Conservation (phyloP, 441 rosid genomes). For the Adansonia gregorii region DNA sequence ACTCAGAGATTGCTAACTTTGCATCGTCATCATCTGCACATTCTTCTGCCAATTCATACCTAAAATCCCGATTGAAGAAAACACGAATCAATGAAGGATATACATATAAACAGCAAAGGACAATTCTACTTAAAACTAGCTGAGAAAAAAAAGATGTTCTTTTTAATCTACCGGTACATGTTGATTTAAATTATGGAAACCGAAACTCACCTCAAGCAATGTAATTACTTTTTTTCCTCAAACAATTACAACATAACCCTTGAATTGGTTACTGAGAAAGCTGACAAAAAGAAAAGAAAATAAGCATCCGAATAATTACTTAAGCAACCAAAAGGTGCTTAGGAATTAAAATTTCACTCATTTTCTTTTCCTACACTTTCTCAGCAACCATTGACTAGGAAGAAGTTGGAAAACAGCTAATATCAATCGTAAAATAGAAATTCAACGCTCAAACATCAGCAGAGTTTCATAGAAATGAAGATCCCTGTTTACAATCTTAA, state of each 20-base stretch:
- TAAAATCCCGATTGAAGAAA: constrained; percentile 29
- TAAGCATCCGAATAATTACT: constrained; percentile 15
- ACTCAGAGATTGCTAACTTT: constrained; percentile 51
- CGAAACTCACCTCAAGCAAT: constrained; percentile 24
- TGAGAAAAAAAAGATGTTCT: neutral
- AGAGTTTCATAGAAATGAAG: neutral
- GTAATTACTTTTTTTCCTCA: constrained; percentile 13
- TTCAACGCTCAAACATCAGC: neutral
- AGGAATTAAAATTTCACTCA: constrained; percentile 20
- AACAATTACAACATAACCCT: constrained; percentile 27
- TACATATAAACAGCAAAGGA: neutral
- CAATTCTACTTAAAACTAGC: constrained; percentile 6
- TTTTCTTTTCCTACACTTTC: constrained; percentile 25
- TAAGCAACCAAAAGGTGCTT: constrained; percentile 19
- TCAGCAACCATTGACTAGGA: constrained; percentile 25
- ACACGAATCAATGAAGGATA: constrained; percentile 7
- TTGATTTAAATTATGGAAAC: constrained; percentile 5
- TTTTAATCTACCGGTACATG: neutral
- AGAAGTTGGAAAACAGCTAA: neutral
- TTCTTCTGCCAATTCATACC: constrained; percentile 71
- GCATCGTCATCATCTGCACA: constrained; percentile 84
- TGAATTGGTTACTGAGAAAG: constrained; percentile 32
- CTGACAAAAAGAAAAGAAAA: constrained; percentile 27
- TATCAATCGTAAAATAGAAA: constrained; percentile 3
- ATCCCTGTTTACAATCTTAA: neutral